Evolutionary conservation across 2,329 filamentous ascomycete species (phyloP), one percentile per base, ranked within the genome.

Genomic region (Arachnopeziza araneosa): DNA sequence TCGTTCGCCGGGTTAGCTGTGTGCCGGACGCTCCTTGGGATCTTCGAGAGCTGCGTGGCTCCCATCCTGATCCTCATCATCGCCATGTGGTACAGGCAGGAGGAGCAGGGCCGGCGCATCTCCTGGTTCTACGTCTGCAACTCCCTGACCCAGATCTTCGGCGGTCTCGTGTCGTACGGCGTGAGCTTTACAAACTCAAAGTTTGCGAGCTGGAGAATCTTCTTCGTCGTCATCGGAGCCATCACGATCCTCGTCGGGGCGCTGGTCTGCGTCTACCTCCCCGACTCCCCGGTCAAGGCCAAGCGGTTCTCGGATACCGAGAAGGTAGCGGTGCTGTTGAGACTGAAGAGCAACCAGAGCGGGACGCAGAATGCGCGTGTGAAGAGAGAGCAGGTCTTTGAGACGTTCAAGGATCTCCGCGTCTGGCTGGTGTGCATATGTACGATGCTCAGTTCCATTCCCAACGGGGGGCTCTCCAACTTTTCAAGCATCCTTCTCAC

Each of bases 181-280:
- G 36, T 44, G 3, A 44, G 36, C 36, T 77, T 85, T 63, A 84
- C 84, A 64, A 75, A 77, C 48, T 83, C 81, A 17, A 74, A 77
- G 1, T 75, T 88, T 23, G 76, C 80, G 0, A 81, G 80, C 0
- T 89, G 86, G 86, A 83, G 85, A 67, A 88, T 86, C 64, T 85
- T 88, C 58, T 87, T 84, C 71, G 64, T 85, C 17, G 83, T 86
- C 61, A 83, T 84, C 65, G 78, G 82, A 0, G 78, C 81, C 62
- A 77, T 85, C 60, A 82, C 82, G 30, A 72, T 78, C 54, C 60
- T 74, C 62, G 75, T 86, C 85, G 79, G 82, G 0, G 70, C 86
- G 9, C 70, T 80, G 1, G 81, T 81, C 17, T 80, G 82, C 72
- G 79, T 83, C 63, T 69, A 83, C 50, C 76, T 90, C 1, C 82